Conservation (phyloP, 768 basidiomycete species). For the Boletus subcaerulescens region DNA sequence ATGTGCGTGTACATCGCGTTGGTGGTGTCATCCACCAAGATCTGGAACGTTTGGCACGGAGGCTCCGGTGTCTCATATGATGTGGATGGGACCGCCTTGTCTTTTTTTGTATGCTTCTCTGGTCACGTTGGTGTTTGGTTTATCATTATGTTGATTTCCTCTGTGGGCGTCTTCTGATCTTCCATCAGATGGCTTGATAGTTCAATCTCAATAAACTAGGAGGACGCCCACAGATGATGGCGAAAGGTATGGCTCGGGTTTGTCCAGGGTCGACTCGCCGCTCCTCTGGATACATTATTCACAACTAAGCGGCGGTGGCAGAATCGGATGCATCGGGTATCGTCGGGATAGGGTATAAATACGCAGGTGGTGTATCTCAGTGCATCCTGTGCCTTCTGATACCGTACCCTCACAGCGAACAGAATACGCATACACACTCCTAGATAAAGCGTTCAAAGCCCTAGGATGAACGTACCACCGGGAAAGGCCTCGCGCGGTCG, state of each 20-base stretch:
- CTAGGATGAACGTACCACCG: not conserved
- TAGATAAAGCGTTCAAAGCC: not conserved
- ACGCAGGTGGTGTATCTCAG: not conserved
- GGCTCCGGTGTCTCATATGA: not conserved
- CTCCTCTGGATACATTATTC: not conserved
- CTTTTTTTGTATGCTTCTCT: not conserved
- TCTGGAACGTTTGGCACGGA: not conserved
- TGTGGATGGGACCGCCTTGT: not conserved
- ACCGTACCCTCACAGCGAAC: not conserved
- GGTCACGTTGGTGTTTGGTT: not conserved
- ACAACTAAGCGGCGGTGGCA: constrained; percentile 6
- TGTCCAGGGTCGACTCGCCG: not conserved
- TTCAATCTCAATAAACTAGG: not conserved
- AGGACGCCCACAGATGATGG: constrained; percentile 12
- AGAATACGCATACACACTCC: not conserved
- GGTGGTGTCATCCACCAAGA: not conserved
- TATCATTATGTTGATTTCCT: not conserved
- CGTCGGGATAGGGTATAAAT: constrained; percentile 9
- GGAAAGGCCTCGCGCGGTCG: not conserved
- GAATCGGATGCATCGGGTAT: not conserved
- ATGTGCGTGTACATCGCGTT: not conserved
- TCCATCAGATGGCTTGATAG: not conserved
- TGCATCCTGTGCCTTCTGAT: not conserved
- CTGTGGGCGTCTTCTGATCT: constrained; percentile 13
- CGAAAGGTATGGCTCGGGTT: not conserved